phyloP scores from a whole-genome alignment of 2,329 filamentous ascomycete species.

The Helotiales sp. region DNA sequence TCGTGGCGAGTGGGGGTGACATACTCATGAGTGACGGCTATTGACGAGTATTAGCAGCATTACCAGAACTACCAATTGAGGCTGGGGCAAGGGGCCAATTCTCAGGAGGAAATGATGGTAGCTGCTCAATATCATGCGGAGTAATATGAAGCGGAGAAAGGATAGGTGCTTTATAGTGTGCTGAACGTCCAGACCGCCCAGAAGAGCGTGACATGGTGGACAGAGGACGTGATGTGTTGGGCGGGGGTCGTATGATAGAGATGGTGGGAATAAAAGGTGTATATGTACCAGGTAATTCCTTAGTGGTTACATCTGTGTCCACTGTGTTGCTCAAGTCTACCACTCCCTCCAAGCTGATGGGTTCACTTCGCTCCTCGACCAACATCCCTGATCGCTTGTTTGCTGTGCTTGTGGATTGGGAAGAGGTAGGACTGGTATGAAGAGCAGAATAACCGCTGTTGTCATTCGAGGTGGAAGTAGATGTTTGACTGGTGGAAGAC shows the following conservation, averaged over 20 bases:
- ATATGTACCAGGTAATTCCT: conserved; percentile 30
- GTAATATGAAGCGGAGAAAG: conserved; percentile 15
- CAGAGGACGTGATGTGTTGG: conserved; percentile 6
- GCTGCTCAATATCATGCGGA: conserved; percentile 11
- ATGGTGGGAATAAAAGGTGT: conserved; percentile 12
- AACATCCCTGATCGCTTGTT: conserved; percentile 13
- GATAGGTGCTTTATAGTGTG: conserved; percentile 3
- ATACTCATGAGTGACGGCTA: conserved; percentile 51
- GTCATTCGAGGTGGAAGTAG: not conserved
- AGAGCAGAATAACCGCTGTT: conserved; percentile 18
- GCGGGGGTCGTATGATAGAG: conserved; percentile 1
- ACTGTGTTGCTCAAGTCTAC: conserved; percentile 31
- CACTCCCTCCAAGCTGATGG: conserved; percentile 25
- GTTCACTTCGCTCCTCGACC: conserved; percentile 16
- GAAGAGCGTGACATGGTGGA: conserved; percentile 4
- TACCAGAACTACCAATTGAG: conserved; percentile 9
- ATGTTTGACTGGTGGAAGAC: not conserved
- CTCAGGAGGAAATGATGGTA: conserved; percentile 17
- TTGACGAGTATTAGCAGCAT: conserved; percentile 22
- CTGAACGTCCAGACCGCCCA: conserved; percentile 1
- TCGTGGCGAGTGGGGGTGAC: conserved; percentile 45
- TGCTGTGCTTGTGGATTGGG: not conserved
- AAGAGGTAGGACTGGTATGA: conserved; percentile 2
- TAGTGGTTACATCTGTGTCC: conserved; percentile 32
- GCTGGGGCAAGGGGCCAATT: conserved; percentile 19